Conservation (phyloP, 495 filamentous ascomycete genomes). For the Saxispiralis lemnorum region DNA sequence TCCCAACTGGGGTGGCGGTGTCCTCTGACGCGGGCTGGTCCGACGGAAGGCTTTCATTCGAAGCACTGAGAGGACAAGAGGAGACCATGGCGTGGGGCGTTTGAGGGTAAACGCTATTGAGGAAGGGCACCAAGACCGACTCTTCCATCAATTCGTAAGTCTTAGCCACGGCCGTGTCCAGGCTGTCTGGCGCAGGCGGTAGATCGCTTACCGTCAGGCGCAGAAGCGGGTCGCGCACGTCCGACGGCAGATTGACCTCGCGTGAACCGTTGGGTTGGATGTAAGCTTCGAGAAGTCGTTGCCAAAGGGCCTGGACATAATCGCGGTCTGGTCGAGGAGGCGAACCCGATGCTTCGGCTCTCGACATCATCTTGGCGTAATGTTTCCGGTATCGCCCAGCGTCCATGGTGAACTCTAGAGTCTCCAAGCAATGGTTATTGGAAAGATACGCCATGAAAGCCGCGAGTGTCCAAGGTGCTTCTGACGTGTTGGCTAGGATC, state of each 20-base stretch:
- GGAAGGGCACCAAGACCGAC: constrained; percentile 69
- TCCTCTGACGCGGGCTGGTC: constrained; percentile 18
- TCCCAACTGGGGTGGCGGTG: constrained; percentile 3
- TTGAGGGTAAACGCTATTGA: constrained; percentile 35
- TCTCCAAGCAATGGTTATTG: constrained; percentile 94
- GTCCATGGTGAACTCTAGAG: constrained; percentile 92
- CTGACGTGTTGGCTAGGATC: constrained; percentile 71
- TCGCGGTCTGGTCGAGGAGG: constrained; percentile 41
- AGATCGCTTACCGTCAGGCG: constrained; percentile 38
- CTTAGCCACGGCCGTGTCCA: constrained; percentile 80
- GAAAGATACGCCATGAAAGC: constrained; percentile 97
- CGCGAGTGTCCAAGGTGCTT: constrained; percentile 76
- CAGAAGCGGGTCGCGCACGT: constrained; percentile 67
- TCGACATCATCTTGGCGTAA: constrained; percentile 39
- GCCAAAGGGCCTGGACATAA: constrained; percentile 59
- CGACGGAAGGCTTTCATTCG: constrained; percentile 13
- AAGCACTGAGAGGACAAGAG: constrained; percentile 10
- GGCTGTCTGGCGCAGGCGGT: constrained; percentile 57
- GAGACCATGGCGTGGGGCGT: constrained; percentile 12
- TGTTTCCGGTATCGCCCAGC: constrained; percentile 73
- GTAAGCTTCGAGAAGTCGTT: constrained; percentile 50
- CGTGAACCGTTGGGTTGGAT: constrained; percentile 62
- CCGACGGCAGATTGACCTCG: constrained; percentile 81
- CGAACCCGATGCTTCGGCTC: constrained; percentile 26
- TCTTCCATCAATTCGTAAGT: constrained; percentile 96